Base-by-base conservation (phyloP, 1,284 basidiomycete genomes). In the Coniophora puteana region DNA sequence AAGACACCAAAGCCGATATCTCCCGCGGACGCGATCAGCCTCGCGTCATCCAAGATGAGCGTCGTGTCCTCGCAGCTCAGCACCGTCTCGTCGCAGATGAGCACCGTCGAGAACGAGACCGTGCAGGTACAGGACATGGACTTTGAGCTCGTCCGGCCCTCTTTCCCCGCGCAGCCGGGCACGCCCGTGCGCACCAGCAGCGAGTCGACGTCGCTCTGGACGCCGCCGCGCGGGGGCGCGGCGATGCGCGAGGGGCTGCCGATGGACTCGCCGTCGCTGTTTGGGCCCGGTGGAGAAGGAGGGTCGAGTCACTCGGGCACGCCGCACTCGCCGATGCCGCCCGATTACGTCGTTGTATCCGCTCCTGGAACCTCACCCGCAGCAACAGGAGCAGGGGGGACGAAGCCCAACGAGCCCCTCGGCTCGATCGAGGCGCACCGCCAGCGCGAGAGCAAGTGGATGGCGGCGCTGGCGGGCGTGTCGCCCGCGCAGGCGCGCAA, bases 61-160 rank as follows among this genome's bases (percentile, higher is more conserved):
- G 31, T 63, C 22, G 23, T 36, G 10, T 46, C 44, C 17, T 40
- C 43, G 20, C 10, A 24, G 6, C 7, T 18, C 8, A 31, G 29
- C n/a, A n/a, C n/a, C n/a, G n/a, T n/a, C n/a, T n/a, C 13, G n/a
- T 61, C 59, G 30, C 33, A 58, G 11, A 30, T 47, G 4, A 32
- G 20, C 0, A 61, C 48, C 38, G 53, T 38, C 44, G 63, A 47
- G 46, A 63, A 66, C 25, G 68, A 76, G 48, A 74, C 65, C 2
- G 71, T 89, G 6, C 84, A 88, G 43, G 80, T 89, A 8, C 67
- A 85, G 53, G 81, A 89, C 51, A 82, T 80, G 68, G 86, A 89
- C 53, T 89, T 89, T 51, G 84, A 89, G 62, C 72, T 89, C 17
- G 69, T 89, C 29, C 69, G 74, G 18, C 86, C 85, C 0, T 69